Evolutionary conservation across 2,329 filamentous ascomycete species (phyloP), one percentile per base, ranked within the genome.

Genomic region (Epichloe baconii): DNA sequence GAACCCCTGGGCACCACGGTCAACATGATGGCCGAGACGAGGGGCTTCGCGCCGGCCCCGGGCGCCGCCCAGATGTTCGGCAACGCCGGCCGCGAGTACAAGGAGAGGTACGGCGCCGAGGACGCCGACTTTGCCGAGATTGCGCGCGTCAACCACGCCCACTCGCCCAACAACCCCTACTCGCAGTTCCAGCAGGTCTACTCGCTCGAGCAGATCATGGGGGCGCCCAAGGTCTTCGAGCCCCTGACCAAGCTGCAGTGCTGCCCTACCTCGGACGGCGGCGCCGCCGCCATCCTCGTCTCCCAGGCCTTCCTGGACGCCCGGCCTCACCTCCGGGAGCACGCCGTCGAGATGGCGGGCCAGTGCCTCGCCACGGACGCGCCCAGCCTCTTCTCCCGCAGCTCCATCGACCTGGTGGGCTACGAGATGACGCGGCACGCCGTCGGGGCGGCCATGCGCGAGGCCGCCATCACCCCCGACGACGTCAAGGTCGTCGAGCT

Each of bases 211-310:
- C 83, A 97, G 69, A 76, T 97, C 65, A 68, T 88, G 64, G 74
- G 83, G 38, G 72, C 87, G 0, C 75, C 87, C 53, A 86, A 82
- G 77, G 87, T 97, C 68, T 82, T 88, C 70, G 80, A 81, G 57
- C 91, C 91, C 15, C 77, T 97, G 51, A 97, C 93, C 53, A 97
- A 96, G 71, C 82, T 97, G n/a, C 93, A 97, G 72, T 97, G 91
- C 78, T 96, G 91, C 70, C 91, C 93, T 1, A 97, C 91, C 1
- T 95, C 88, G 0, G 93, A 97, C 67, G 91, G 91, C 47, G 87
- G 84, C 45, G 91, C 89, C 1, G 89, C 93, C 1, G 88, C 87
- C 14, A 83, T 97, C 35, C 73, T 98, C 48, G 89, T 95, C 50
- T 95, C 88, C 0, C 84, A 95, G 69, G 78, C 77, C 46, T 97